A percentile compares a stretch with the other conserved stretches of the same genome.
These are phyloP conservation scores for Lentinula raphanica DNA, from an alignment of 768 basidiomycete species.

Conservation along the genomic window DNA sequence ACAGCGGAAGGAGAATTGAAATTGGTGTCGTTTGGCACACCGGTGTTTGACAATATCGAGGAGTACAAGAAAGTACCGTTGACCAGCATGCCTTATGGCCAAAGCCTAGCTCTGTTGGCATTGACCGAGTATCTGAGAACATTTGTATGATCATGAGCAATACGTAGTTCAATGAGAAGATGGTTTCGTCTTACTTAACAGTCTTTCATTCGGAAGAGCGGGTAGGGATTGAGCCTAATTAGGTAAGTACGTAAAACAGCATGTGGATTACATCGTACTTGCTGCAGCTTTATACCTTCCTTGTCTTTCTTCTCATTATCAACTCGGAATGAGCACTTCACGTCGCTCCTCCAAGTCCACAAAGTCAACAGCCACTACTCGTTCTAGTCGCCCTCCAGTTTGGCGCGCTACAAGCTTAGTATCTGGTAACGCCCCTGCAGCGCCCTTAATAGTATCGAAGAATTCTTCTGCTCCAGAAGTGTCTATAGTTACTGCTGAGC, in stretches of 20 bases:
- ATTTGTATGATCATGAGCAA: conserved; percentile 29
- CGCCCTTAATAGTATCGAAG: conserved; percentile 5
- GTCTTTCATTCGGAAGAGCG: not conserved
- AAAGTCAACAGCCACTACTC: not conserved
- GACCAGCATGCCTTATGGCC: conserved; percentile 56
- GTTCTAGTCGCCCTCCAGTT: conserved; percentile 3
- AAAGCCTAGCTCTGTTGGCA: conserved; percentile 45
- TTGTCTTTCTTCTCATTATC: not conserved
- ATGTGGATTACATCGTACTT: not conserved
- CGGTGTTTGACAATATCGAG: conserved; percentile 42
- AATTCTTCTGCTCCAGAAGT: conserved; percentile 6
- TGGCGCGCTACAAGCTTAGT: conserved; percentile 4
- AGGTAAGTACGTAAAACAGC: not conserved
- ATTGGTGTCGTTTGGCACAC: conserved; percentile 49
- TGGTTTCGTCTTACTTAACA: not conserved
- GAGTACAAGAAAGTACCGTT: conserved; percentile 46
- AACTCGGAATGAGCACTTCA: conserved; percentile 1
- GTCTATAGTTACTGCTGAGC: conserved; percentile 7
- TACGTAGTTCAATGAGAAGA: no score
- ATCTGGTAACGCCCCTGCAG: not conserved
- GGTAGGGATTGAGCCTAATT: not conserved
- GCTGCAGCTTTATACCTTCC: not conserved
- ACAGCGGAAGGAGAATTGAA: conserved; percentile 38
- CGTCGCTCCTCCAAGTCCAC: conserved; percentile 8
- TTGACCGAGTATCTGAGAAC: conserved; percentile 43